phyloP scores from a whole-genome alignment of 345 rosid genomes.

The Bretschneidera sinensis region DNA sequence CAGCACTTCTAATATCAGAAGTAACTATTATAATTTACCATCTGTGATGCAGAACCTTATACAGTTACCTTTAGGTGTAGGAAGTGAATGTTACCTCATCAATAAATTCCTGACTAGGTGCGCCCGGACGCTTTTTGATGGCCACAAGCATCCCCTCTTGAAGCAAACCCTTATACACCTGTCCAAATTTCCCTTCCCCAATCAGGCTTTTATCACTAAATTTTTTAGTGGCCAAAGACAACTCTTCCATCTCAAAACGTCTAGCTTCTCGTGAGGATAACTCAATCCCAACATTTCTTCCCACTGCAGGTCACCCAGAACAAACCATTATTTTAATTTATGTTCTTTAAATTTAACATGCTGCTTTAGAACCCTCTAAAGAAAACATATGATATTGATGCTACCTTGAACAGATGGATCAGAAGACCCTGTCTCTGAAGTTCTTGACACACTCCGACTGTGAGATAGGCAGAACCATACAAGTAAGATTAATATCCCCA shows the following conservation, averaged over 20 bases:
- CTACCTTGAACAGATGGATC: slow-evolving; percentile 74
- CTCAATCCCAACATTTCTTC: slow-evolving; percentile 72
- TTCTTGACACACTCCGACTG: slow-evolving; percentile 44
- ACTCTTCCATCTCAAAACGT: slow-evolving; percentile 77
- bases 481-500: slow-evolving; percentile 45
- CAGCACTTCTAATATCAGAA: not conserved
- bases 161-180: slow-evolving; percentile 87
- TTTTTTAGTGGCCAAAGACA: slow-evolving; percentile 75
- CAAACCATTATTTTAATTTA: not conserved
- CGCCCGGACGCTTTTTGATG: slow-evolving; percentile 70
- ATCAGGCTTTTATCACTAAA: slow-evolving; percentile 70
- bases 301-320: slow-evolving; percentile 32
- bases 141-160: slow-evolving; percentile 92
- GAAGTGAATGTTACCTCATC: slow-evolving; percentile 54
- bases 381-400: not conserved
- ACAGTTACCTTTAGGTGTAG: not conserved
- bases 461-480: slow-evolving; percentile 60
- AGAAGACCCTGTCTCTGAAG: slow-evolving; percentile 86
- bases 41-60: not conserved
- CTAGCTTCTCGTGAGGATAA: slow-evolving; percentile 67
- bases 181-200: slow-evolving; percentile 86
- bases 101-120: slow-evolving; percentile 69
- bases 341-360: not conserved
- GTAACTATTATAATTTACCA: not conserved
- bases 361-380: not conserved